Base-by-base conservation (phyloP, 768 basidiomycete genomes). In the Rhizopogon vesiculosus region DNA sequence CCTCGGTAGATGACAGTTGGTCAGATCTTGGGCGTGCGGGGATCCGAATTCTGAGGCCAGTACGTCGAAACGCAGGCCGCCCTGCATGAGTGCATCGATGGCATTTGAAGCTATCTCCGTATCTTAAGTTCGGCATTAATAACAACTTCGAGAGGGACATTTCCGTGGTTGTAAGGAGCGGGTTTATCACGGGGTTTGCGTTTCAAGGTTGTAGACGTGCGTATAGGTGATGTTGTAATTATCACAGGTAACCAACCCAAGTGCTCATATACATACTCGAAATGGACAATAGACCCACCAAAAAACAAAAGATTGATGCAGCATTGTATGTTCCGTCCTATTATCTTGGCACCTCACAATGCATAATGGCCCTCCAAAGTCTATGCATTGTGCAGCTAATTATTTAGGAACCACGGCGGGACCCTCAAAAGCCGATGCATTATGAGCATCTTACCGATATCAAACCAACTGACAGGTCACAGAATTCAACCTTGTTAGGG, bases 391-490 rank as follows among this genome's bases (percentile, higher is more conserved):
- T 40, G 40, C 40, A 16, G 40, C 7, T 16, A 40, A 40, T 40
- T 40, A 40, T 6, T n/a, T 40, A 16, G 16, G 40, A 40, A 40
- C 7, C 5, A 6, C 40, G 7, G 16, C 3, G 40, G 40, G 40
- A 40, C n/a, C 40, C 40, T n/a, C 7, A 40, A 40, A 40, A 40
- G 40, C 0, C 8, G 3, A 93, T 0, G 91, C 90, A 29, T 91
- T 62, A 5, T 22, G n/a, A n/a, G n/a, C n/a, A n/a, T n/a, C n/a
- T n/a, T n/a, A n/a, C n/a, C n/a, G n/a, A n/a, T 25, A 25, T 25
- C 25, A 25, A 25, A 25, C 25, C 25, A 25, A 25, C 4, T 25
- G 25, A 25, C 25, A 25, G 25, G 25, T 25, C 25, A 25, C 25
- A 4, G 25, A 25, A 25, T 25, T 25, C 4, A 25, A 25, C 25